Evolutionary conservation across 176 grass and related monocot species (phyloP), one percentile per base, ranked within the genome.

Genomic region (Sorghum bicolor): DNA sequence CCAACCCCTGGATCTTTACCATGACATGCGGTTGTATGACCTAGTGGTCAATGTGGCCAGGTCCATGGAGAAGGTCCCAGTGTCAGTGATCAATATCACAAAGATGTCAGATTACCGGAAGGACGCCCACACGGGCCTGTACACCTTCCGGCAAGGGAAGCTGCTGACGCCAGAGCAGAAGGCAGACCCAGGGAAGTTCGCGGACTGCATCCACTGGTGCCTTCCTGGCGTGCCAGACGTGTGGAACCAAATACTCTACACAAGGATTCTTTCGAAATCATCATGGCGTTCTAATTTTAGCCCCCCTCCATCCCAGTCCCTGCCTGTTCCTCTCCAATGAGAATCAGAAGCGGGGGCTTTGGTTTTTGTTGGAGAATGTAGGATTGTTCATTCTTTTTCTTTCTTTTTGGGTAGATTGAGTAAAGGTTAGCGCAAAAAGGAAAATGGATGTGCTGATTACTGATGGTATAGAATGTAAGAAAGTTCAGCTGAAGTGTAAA

Each of bases 171-270:
- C 91, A 0, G 66, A 95, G 87, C 93, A 99, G 80, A 84, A 96
- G 80, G 87, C 83, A 0, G 20, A 99, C 13, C 96, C 87, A 0
- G 57, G 62, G 22, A 94, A 79, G 31, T 99, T 85, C 2, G 89
- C 96, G 0, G 96, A 99, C 70, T 96, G 96, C 81, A 96, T 99
- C 55, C 96, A 96, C 24, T 96, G 96, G 96, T 99, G 96, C 64
- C 89, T 99, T 32, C 93, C 96, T 0, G 96, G 96, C 29, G 77
- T 98, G 34, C 93, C 96, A 0, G 96, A 95, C 34, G 85, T 92
- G 45, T 98, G 96, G 96, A 98, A 98, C 67, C 83, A 89, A 61
- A 86, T 98, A 55, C 76, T 98, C 1, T 98, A 92, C 8, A 87
- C 87, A 4, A 91, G 81, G 39, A 92, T 95, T 32, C 80, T 99